Evolutionary conservation across 2,329 filamentous ascomycete genomes (phyloP).

Genomic region (Trichoderma aggressivum): DNA sequence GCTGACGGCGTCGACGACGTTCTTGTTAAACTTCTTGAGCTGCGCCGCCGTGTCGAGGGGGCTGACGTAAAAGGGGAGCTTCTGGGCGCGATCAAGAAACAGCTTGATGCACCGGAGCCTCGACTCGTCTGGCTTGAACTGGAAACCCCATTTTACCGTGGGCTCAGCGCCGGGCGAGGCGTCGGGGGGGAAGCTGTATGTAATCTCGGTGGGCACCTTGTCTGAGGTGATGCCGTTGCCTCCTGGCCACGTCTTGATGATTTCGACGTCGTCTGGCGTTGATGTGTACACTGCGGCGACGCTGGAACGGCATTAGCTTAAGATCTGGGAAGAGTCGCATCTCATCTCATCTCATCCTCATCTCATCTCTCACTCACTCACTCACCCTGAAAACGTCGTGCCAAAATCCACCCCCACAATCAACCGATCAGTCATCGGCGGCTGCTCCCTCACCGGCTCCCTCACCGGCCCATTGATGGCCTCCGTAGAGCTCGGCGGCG

Average conservation of each 20-base stretch:
- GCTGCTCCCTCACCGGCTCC: constrained; percentile 51
- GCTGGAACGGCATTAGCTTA: constrained; percentile 21
- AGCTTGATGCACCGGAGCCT: constrained; percentile 80
- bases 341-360: background rate
- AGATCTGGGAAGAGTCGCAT: background rate
- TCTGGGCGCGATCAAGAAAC: constrained; percentile 76
- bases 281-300: constrained; percentile 72
- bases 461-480: constrained; percentile 60
- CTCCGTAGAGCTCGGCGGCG: constrained; percentile 55
- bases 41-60: constrained; percentile 73
- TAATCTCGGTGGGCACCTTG: constrained; percentile 80
- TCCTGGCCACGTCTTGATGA: constrained; percentile 82
- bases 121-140: constrained; percentile 74
- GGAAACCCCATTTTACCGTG: constrained; percentile 73
- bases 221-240: constrained; percentile 84
- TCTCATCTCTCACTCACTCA: background rate
- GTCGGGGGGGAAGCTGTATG: constrained; percentile 47
- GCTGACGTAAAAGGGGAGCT: constrained; percentile 76
- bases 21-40: constrained; percentile 71
- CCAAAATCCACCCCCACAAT: constrained; percentile 81
- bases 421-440: constrained; percentile 57
- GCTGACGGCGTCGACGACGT: constrained; percentile 73
- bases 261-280: constrained; percentile 75
- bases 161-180: constrained; percentile 39
- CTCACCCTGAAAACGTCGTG: constrained; percentile 75